Base-by-base conservation (phyloP, 441 rosid species). In the Gossypium gossypioides region DNA sequence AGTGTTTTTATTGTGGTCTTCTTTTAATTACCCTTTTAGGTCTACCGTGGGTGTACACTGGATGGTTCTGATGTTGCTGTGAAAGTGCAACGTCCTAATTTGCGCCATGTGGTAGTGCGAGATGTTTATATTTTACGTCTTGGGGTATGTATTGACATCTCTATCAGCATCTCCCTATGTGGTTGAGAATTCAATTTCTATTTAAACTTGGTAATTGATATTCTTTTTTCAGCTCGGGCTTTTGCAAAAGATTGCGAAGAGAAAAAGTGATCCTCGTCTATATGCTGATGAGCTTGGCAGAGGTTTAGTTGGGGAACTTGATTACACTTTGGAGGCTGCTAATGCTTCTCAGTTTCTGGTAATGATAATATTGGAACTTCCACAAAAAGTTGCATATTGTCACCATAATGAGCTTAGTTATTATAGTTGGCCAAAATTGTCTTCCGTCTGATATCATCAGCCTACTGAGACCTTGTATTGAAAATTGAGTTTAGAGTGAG, bases 251-350 rank as follows among this genome's bases (percentile, higher is more conserved):
- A 81, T 94, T 77, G 92, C 93, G 18, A 94, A 90, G 81, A 85
- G 96, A 78, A 90, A 90, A 81, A 86, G 70, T 81, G 96, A 94
- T 77, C 92, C 86, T 81, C 89, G 96, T 65, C 84, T 88, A n/a
- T 94, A 94, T 76, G 98, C 96, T 72, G 98, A 94, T 83, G 98
- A 94, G 84, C 93, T 94, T 63, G 98, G 98, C 77, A 94, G 82
- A 82, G 97, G 98, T 68, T 86, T 94, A 75, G 93, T 88, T 71
- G 97, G 97, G 74, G 98, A 94, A 83, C 80, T 94, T 76, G 98
- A 94, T 83, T 94, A 89, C 77, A 80, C 78, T 69, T 78, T 87
- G 78, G 98, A 94, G 85, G 96, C 98, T 82, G 83, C 89, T 77
- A 91, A 94, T 84, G 92, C 98, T 64, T 77, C 85, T 46, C 83